These are phyloP conservation scores for Thinopyrum elongatum DNA, from an alignment of 176 grass and related monocot genomes.

Conservation along the genomic window DNA sequence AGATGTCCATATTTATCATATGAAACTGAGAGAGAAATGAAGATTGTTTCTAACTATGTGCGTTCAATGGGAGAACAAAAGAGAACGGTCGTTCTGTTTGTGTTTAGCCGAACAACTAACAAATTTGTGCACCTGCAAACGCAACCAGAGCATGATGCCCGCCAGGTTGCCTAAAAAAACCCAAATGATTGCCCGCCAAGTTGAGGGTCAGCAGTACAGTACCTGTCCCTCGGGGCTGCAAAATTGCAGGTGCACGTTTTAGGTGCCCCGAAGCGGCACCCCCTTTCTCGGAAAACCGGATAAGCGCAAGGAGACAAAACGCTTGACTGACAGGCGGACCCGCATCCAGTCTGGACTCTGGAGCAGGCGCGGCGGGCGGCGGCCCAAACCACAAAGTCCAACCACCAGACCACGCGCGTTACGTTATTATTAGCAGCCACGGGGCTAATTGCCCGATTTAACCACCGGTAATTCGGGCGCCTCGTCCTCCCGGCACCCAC, in stretches of 20 bases:
- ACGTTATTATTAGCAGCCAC: conserved; percentile 10
- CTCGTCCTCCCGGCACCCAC: background rate
- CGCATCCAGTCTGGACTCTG: conserved; percentile 5
- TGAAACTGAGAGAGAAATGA: no score
- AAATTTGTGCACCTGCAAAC: no score
- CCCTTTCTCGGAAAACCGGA: background rate
- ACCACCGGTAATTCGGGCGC: background rate
- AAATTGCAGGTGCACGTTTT: conserved; percentile 22
- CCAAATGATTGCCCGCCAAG: no score
- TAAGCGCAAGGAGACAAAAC: background rate
- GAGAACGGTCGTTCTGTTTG: no score
- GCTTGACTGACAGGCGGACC: background rate
- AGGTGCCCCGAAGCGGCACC: conserved; percentile 17
- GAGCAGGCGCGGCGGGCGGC: background rate
- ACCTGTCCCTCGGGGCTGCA: background rate
- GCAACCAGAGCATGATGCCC: background rate
- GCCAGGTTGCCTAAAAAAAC: no score
- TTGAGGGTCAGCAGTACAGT: background rate
- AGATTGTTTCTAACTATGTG: no score
- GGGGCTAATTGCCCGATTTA: conserved; percentile 20
- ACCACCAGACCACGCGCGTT: conserved; percentile 37
- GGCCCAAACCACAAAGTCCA: conserved; percentile 18
- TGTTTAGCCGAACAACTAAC: no score
- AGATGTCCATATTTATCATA: no score
- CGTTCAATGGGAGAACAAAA: no score